Conservation (phyloP, 202 grass and related monocot species). For the Carex sylvatica region DNA sequence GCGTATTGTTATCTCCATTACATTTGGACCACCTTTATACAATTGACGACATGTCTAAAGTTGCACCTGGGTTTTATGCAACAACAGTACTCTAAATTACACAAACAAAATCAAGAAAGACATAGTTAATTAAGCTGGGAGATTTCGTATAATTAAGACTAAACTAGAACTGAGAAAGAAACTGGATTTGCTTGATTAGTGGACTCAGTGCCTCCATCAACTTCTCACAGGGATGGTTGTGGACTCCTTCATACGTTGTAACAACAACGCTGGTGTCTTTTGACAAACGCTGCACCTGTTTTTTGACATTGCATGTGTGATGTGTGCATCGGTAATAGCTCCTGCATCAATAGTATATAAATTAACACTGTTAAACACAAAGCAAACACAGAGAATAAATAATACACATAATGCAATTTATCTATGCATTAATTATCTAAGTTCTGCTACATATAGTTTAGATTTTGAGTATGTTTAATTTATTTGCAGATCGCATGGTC, state of each 20-base stretch:
- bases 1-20: background rate
- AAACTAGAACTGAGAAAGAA: constrained; percentile 63
- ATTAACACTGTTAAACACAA: background rate
- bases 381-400: background rate
- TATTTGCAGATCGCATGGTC: background rate
- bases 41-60: constrained; percentile 1
- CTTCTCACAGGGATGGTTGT: constrained; percentile 91
- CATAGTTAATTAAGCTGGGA: background rate
- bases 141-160: background rate
- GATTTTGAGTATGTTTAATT: background rate
- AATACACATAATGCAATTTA: background rate
- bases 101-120: background rate
- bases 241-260: constrained; percentile 78
- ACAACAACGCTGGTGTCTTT: constrained; percentile 79
- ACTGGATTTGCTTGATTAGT: constrained; percentile 80
- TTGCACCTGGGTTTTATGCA: constrained; percentile 11
- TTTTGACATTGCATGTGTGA: constrained; percentile 84
- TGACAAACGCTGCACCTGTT: constrained; percentile 78
- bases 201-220: constrained; percentile 80
- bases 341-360: constrained; percentile 31
- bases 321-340: constrained; percentile 96
- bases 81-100: constrained; percentile 6
- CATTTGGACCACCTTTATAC: constrained; percentile 9
- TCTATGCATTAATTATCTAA: background rate
- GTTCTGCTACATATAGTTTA: background rate